Conservation (phyloP, 805 yeast genomes). For the Kodamaea lidongshanica region DNA sequence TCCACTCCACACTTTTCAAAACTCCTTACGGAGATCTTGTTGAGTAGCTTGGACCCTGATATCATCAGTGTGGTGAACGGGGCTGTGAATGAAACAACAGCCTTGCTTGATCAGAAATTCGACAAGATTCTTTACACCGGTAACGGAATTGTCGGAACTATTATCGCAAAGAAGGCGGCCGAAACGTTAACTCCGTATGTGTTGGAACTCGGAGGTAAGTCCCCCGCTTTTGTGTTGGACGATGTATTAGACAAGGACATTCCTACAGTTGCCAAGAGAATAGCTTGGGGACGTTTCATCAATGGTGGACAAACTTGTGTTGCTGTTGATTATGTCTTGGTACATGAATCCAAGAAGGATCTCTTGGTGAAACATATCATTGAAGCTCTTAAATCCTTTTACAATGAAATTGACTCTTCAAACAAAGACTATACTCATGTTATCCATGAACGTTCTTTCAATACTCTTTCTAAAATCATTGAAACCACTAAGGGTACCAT, state of each 20-base stretch:
- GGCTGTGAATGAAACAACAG: constrained; percentile 56
- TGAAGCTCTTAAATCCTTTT: constrained; percentile 39
- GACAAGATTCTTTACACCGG: constrained; percentile 90
- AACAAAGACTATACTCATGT: constrained; percentile 48
- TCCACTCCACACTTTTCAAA: constrained; percentile 54
- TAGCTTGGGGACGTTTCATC: constrained; percentile 70
- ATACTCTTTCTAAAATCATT: constrained; percentile 41
- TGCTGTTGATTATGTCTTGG: constrained; percentile 76
- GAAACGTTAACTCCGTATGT: constrained; percentile 72
- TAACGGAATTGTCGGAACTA: constrained; percentile 64
- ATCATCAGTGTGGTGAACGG: constrained; percentile 66
- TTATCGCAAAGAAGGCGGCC: constrained; percentile 79
- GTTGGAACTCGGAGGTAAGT: constrained; percentile 88
- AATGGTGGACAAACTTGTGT: constrained; percentile 92
- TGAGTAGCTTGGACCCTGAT: constrained; percentile 48
- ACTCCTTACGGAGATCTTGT: constrained; percentile 51
- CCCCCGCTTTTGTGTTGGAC: constrained; percentile 69
- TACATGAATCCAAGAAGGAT: constrained; percentile 52
- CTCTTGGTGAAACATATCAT: constrained; percentile 41
- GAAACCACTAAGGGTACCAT: constrained; percentile 47
- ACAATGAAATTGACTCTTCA: constrained; percentile 27
- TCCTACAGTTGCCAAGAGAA: constrained; percentile 47
- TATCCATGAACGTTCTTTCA: constrained; percentile 48
- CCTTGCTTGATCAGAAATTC: constrained; percentile 54
- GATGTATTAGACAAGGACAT: constrained; percentile 41